Base-by-base conservation (phyloP, 202 grass and related monocot species). In the Schoenoplectus tabernaemontani region DNA sequence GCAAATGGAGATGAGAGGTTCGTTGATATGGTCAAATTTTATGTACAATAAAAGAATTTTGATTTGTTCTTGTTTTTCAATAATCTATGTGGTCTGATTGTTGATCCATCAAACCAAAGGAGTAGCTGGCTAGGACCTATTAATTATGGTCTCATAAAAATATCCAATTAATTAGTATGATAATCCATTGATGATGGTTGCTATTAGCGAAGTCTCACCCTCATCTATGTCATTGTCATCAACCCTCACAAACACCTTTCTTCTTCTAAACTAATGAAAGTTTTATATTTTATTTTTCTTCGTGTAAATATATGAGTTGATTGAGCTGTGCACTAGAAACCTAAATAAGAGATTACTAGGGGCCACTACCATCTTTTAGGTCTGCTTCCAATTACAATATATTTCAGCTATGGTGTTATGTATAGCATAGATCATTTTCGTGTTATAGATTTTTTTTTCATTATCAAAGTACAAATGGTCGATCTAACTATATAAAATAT, bases 261-360 rank as follows among this genome's bases (percentile, higher is more conserved):
- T 75, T 74, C 44, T 74, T 74, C 24, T 46, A 73, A 73, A 73
- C 46, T 74, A 53, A 28, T 48, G 11, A 50, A 72, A n/a, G n/a
- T n/a, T n/a, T n/a, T n/a, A n/a, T n/a, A 48, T 50, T 7, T 28
- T 71, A n/a, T 54, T 26, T 47, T 30, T 30, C 43, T 73, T 53
- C 10, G 6, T 70, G 20, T 44, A 70, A 70, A 46, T 44, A n/a
- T n/a, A n/a, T n/a, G 17, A 54, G 70, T 75, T 53, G 70, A 75
- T 33, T 75, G 47, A 74, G 47, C 47, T 56, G 28, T 54, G 30
- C 70, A 75, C 70, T 75, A 75, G 12, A 75, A 56, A 54, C 70
- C 70, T 56, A 54, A 26, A 17, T 56, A 54, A 53, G 44, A 74
- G 46, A 74, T 50, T 53, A 50, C 36, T 15, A 36, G 15, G 47